These are phyloP conservation scores for Exophiala dermatitidis DNA, from an alignment of 2,329 filamentous ascomycete genomes.

Conservation along the genomic window DNA sequence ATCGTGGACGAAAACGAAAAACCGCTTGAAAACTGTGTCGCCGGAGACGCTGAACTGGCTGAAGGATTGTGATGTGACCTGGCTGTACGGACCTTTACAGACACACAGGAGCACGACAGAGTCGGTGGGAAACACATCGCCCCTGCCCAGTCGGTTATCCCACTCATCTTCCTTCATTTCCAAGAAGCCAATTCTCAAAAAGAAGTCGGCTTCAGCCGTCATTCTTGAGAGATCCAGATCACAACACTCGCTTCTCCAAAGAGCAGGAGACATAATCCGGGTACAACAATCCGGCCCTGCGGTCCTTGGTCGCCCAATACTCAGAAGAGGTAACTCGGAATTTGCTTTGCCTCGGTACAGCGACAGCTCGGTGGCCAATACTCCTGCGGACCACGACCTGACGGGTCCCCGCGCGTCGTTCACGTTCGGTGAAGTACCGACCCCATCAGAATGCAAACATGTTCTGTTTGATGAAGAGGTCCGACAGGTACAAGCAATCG, in stretches of 20 bases:
- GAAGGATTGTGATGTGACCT: slow-evolving; percentile 95
- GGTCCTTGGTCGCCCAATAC: slow-evolving; percentile 45
- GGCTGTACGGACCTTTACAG: slow-evolving; percentile 91
- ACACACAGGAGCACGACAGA: slow-evolving; percentile 48
- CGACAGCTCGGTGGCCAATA: slow-evolving; percentile 44
- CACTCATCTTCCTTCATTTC: slow-evolving; percentile 62
- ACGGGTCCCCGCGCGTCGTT: slow-evolving; percentile 53
- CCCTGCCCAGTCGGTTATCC: slow-evolving; percentile 49
- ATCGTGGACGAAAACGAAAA: slow-evolving; percentile 90
- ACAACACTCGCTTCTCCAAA: slow-evolving; percentile 79
- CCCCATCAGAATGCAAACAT: slow-evolving; percentile 61
- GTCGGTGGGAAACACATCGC: slow-evolving; percentile 35
- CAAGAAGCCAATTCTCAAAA: slow-evolving; percentile 90
- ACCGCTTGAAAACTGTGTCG: slow-evolving; percentile 76
- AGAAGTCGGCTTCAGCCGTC: slow-evolving; percentile 89
- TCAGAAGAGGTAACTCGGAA: slow-evolving; percentile 62
- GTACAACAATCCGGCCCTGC: slow-evolving; percentile 60
- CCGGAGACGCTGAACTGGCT: slow-evolving; percentile 93
- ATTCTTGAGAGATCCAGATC: slow-evolving; percentile 88
- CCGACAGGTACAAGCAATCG: slow-evolving; percentile 89
- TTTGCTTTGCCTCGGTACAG: slow-evolving; percentile 55
- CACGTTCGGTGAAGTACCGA: slow-evolving; percentile 50
- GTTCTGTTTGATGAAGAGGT: slow-evolving; percentile 97
- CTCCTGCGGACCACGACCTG: slow-evolving; percentile 42
- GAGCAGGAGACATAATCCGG: slow-evolving; percentile 78